Conservation (phyloP, 1,284 basidiomycete genomes). For the Cerrena zonata region DNA sequence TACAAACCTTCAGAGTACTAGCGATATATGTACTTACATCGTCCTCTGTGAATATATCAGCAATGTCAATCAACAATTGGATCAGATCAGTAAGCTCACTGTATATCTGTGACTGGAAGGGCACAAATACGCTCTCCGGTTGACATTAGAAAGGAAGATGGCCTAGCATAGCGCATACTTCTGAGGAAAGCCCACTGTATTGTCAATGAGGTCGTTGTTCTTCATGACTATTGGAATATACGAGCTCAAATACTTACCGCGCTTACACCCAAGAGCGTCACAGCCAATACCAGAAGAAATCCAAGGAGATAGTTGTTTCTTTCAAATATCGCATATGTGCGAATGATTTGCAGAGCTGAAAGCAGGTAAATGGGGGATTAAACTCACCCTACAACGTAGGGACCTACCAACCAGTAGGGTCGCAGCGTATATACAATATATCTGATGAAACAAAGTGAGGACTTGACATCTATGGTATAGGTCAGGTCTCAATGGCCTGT, state of each 20-base stretch:
- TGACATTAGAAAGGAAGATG: not conserved
- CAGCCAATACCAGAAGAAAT: not conserved
- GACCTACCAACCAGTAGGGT: too few relatives aligned
- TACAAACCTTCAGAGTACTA: not conserved
- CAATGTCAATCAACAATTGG: not conserved
- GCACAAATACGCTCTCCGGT: not conserved
- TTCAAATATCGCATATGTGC: not conserved
- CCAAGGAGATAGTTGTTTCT: not conserved
- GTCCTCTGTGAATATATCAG: not conserved
- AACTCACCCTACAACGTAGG: too few relatives aligned
- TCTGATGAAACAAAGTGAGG: too few relatives aligned
- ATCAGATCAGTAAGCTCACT: not conserved
- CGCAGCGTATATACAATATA: too few relatives aligned
- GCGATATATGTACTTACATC: not conserved
- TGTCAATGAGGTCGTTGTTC: too few relatives aligned
- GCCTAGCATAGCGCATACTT: not conserved
- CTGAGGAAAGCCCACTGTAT: not conserved
- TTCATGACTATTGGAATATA: not conserved
- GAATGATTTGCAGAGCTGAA: not conserved
- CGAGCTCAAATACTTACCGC: not conserved
- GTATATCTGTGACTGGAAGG: not conserved
- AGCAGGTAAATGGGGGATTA: too few relatives aligned
- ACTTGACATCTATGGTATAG: too few relatives aligned
- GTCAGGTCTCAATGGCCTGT: too few relatives aligned
- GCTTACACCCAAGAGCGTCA: not conserved